Evolutionary conservation across 2,329 filamentous ascomycete genomes (phyloP), one percentile per base, ranked within the genome.

Genomic region (Dothiorella sarmentorum): DNA sequence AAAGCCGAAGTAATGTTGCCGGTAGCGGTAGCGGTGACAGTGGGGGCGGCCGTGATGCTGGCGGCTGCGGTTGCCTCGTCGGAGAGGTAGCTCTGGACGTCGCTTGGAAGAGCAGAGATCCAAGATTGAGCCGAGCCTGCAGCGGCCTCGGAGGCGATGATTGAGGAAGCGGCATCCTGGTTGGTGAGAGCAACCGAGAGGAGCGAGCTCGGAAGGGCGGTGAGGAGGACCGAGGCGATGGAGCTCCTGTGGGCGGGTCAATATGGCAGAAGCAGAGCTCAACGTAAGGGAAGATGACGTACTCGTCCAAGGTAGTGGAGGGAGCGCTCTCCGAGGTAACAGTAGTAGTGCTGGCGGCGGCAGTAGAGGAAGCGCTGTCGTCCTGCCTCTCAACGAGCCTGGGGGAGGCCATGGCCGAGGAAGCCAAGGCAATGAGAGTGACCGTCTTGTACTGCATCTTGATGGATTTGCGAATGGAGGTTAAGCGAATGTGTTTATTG

Each of bases 101-200:
- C 75, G 43, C 70, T 64, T 6, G 78, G 78, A 3, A 80, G 72
- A 7, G 73, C 70, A 7, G 70, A 65, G 68, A 76, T 79, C 78
- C 78, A 80, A 3, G 67, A 61, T 17, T 78, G 76, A 17, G 73
- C 74, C 27, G 70, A 66, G 65, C 76, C 74, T 29, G 73, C 74
- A 10, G 69, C 65, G 68, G 80, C 71, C 44, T 77, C 71, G 7
- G 76, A 75, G 11, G 70, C 70, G 66, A 80, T 71, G 42, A 73
- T 66, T 10, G 71, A 66, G 57, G 71, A 72, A 62, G 76, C 76
- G 44, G 69, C 74, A 56, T 71, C 68, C 17, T 70, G 66, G 66
- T 76, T 76, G 61, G 75, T 76, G 53, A 75, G 62, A 33, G 74
- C 76, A 59, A 73, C 68, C 15, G 67, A 65, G 59, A 75, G 62